Conservation (phyloP, 805 yeast species). For the Saccharomycopsis sp. region DNA sequence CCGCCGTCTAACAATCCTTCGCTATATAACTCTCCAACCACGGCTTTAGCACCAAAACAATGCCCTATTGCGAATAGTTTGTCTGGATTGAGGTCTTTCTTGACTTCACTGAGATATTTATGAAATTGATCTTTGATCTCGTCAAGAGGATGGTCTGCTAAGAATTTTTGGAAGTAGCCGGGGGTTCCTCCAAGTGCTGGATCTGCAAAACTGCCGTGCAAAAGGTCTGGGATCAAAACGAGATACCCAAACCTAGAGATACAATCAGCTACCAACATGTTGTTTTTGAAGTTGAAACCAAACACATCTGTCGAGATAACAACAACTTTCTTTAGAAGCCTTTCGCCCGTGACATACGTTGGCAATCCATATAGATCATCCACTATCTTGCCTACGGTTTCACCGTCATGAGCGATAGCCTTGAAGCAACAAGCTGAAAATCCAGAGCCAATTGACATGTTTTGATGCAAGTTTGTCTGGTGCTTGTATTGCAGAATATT, state of each 20-base stretch:
- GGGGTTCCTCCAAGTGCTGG: slow-evolving; percentile 28
- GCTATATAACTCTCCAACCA: slow-evolving; percentile 31
- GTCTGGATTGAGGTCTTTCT: slow-evolving; percentile 34
- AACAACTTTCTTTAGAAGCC: slow-evolving; percentile 36
- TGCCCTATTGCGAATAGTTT: slow-evolving; percentile 59
- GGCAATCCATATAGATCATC: slow-evolving; percentile 5
- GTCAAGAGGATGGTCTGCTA: slow-evolving; percentile 11
- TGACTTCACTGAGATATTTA: slow-evolving; percentile 39
- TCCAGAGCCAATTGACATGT: no score
- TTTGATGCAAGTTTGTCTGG: no score
- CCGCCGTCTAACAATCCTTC: slow-evolving; percentile 44
- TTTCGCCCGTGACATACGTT: slow-evolving; percentile 43
- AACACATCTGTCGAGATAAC: slow-evolving; percentile 63
- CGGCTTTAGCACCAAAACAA: slow-evolving; percentile 78
- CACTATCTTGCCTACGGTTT: background rate
- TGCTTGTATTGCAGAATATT: no score
- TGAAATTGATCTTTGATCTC: slow-evolving; percentile 31
- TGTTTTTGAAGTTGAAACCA: slow-evolving; percentile 55
- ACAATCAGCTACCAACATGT: slow-evolving; percentile 54
- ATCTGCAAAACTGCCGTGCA: slow-evolving; percentile 47
- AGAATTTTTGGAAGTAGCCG: slow-evolving; percentile 12
- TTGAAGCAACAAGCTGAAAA: slow-evolving; percentile 3
- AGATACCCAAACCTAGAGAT: slow-evolving; percentile 56
- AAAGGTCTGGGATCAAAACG: slow-evolving; percentile 71
- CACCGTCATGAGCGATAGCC: slow-evolving; percentile 4